Evolutionary conservation across 2,329 filamentous ascomycete genomes (phyloP), one percentile per base, ranked within the genome.

Genomic region (Ascochyta clinopodiicola): DNA sequence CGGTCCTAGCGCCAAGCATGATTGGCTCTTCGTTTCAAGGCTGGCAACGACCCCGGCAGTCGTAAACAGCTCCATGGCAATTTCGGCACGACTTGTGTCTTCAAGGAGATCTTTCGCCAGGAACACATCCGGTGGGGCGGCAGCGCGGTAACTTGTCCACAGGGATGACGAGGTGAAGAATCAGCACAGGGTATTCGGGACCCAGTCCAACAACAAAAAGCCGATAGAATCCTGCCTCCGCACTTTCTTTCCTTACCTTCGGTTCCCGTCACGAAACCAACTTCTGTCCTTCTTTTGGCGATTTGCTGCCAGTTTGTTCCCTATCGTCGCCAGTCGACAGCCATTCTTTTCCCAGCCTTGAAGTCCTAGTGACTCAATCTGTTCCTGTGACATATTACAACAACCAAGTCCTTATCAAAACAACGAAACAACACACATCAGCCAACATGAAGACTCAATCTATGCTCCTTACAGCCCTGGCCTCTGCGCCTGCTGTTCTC

Each of bases 301-400:
- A 57, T 66, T 57, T 50, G 63, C 60, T 63, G 62, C 64, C 67
- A 58, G 45, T 66, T 64, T 72, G 59, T 64, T 75, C 72, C 55
- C 69, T 75, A 63, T 57, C 53, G 72, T 73, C 73, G 72, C 73
- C 64, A 75, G 72, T 71, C 73, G 73, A 72, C 55, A 44, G 51
- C 57, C 72, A 51, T 70, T 73, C 68, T 57, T 74, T 69, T 59
- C 34, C 52, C 58, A 58, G 37, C 47, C 37, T 51, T 49, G 50
- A 52, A 66, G 70, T 74, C 71, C 71, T 64, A 72, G 72, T 52
- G 71, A 73, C 69, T 66, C 46, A 51, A 37, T 63, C 57, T 61
- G 44, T 68, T 67, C 62, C 32, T 69, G 59, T 71, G 47, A 61
- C 50, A 65, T 65, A 63, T 55, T 59, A 66, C 47, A 21, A 60